Base-by-base conservation (phyloP, 192 early-diverging fungal genomes). In the Piromyces sp. region DNA sequence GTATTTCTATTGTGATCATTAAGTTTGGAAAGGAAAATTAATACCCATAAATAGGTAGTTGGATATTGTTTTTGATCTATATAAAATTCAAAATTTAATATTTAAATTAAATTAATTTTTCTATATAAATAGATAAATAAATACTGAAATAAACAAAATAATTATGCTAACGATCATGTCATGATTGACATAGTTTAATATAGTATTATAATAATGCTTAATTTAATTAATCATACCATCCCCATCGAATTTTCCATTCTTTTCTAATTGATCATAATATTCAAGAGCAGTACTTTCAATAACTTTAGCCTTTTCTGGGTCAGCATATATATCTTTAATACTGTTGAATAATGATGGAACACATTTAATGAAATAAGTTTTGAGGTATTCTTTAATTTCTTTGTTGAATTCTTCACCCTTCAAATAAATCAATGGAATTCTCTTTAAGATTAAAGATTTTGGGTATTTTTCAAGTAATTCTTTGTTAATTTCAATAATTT, bases 311-410 rank as follows among this genome's bases (percentile, higher is more conserved):
- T 97, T 97, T 30, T 87, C 89, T 12, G 86, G 84, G 82, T 91
- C 83, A 19, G 80, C 80, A 82, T 95, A 95, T 19, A 95, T 87
- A 26, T 87, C 88, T 86, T 94, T 95, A 82, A 96, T 84, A 83
- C 90, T 93, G 78, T 91, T 90, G 83, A 99, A 98, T 51, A 97
- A 85, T 4, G 97, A 99, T 12, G 96, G 96, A 26, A 99, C 95
- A 40, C 96, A 96, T 87, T 97, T 96, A 83, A 93, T 90, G 83
- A 99, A 91, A 58, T 91, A 91, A 30, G 85, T 87, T 78, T 92
- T 90, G 29, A 95, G 86, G 81, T 94, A 92, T 30, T 84, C 85
- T 79, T 94, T 94, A 22, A 91, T 89, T 79, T 90, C 51, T 29
- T n/a, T 29, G 1, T 81, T 80, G 80, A 91, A 91, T 30, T 79